Base-by-base conservation (phyloP, 352 stramenopile species). In the Globisporangium canariense region DNA sequence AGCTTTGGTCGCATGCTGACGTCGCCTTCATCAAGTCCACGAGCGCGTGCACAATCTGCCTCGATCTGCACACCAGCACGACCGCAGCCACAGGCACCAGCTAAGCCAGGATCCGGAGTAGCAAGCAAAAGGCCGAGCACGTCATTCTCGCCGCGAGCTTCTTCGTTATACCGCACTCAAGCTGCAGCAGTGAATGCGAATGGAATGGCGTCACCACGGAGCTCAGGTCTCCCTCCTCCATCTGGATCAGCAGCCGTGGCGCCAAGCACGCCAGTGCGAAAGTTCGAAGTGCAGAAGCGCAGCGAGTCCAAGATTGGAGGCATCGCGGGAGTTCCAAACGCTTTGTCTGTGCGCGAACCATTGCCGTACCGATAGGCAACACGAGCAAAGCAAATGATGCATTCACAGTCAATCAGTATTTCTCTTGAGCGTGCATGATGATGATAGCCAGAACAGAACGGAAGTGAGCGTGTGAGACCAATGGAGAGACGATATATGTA, bases 251-350 rank as follows among this genome's bases (percentile, higher is more conserved):
- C 62, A 45, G 32, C 5, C 7, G 11, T 14, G 9, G 25, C 14
- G 5, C 10, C 59, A 32, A 28, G 41, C n/a, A 46, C 65, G 2
- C 49, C 70, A 16, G 55, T 59, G 36, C 68, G 74, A 1, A 83
- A 77, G 62, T 90, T 86, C 49, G 68, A 88, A 28, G 74, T 90
- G 9, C 64, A 78, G 4, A 76, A 73, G 55, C 81, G 76, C 11
- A 74, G 78, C 18, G 46, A 63, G 9, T 38, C 69, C 43, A 55
- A 62, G 18, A 38, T 81, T 22, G 68, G 73, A 16, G 76, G 78
- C 16, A 53, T 90, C 16, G 75, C 73, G 18, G 81, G 81, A 0
- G 66, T 82, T 6, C 49, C 76, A 16, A 88, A 78, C 32, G 47
- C 45, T 6, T 64, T 90, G 3, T 83, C 74, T 6, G 49, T 63